Evolutionary conservation across 2,329 filamentous ascomycete genomes (phyloP), one percentile per base, ranked within the genome.

Genomic region (Macrophomina phaseolina): DNA sequence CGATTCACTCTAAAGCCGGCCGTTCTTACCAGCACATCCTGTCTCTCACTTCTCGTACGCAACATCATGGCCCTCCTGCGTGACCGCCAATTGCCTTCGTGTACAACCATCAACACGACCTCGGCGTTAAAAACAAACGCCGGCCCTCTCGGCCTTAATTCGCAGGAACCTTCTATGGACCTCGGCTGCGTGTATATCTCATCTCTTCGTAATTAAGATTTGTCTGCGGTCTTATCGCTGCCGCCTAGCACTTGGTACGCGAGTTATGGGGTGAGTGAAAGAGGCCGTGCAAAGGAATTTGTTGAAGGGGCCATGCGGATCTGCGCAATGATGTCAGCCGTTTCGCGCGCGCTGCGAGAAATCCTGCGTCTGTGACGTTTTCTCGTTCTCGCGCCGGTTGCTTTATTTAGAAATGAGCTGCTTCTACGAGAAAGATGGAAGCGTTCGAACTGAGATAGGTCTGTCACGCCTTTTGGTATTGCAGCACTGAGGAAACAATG

Each of bases 291-390:
- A 28, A 14, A 38, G 14, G 32, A 23, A 36, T 62, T 16, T 23
- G 40, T 51, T 62, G 45, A 62, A 49, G 30, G 16, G 6, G 23
- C 2, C 23, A 23, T 23, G 23, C 4, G 16, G 30, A 49, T 30
- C 30, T 34, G 42, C 56, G 5, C 40, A 61, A 48, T 61, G 18
- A 60, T 60, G 38, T 56, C 36, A 30, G 53, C 53, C 18, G 16
- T 14, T 23, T 23, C 23, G 23, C 23, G 36, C 38, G 40, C 30
- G 14, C 30, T 45, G 36, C 36, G 53, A 16, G 36, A 56, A 32
- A 18, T 46, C 23, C 40, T 61, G 5, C 55, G 55, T 14, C n/a
- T 48, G 38, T 14, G 45, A 23, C 45, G 23, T n/a, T n/a, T 48
- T 8, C 45, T 18, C 18, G n/a, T 48, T 48, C 45, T 14, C 45